phyloP scores from a whole-genome alignment of 2,329 filamentous ascomycete species.

The Nemania abortiva region DNA sequence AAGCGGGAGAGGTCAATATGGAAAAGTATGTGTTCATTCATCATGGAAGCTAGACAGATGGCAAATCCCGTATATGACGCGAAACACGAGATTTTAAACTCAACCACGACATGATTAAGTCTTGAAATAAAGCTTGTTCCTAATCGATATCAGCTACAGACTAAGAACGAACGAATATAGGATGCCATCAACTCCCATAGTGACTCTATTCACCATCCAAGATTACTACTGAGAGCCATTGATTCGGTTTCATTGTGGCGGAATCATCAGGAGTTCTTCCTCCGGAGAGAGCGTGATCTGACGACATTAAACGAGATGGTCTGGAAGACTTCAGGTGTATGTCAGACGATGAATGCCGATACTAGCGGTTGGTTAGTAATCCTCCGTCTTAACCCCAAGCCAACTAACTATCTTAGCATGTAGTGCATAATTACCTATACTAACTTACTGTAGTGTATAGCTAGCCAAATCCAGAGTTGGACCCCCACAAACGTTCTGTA shows the following conservation, averaged over 20 bases:
- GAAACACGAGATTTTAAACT: too few species aligned
- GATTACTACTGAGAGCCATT: neutral
- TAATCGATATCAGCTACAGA: neutral
- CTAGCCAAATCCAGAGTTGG: too few species aligned
- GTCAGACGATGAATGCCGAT: neutral
- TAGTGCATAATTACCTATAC: too few species aligned
- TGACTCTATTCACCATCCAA: neutral
- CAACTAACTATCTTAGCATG: too few species aligned
- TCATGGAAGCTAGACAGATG: too few species aligned
- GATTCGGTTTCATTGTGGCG: neutral
- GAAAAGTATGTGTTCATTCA: neutral
- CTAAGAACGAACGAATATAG: neutral
- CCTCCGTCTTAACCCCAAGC: neutral
- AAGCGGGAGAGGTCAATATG: neutral
- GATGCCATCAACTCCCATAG: neutral
- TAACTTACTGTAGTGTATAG: too few species aligned
- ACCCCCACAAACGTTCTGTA: too few species aligned
- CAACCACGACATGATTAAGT: neutral
- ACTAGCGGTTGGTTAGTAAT: neutral
- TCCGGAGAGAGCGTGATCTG: too few species aligned
- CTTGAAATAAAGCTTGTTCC: neutral
- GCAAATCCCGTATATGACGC: too few species aligned
- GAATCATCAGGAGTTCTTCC: neutral
- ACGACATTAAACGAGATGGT: too few species aligned
- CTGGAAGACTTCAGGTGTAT: neutral